A percentile compares a stretch with the other conserved stretches of the same genome.
Conservation (phyloP, 1,284 basidiomycete species). For the Agaricales sp. region DNA sequence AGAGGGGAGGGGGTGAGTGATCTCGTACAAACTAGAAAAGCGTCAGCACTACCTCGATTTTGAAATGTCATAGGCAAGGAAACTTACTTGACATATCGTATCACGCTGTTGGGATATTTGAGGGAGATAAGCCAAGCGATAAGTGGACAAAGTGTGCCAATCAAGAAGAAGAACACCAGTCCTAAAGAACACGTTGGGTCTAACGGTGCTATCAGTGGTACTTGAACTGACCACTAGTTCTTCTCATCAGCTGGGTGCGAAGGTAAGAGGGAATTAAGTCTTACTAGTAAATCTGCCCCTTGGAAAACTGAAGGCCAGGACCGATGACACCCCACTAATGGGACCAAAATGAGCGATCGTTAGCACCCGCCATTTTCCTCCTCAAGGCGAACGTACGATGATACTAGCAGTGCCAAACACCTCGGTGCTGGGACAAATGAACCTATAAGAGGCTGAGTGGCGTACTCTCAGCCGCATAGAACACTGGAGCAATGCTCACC, state of each 20-base stretch:
- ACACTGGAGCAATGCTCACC: slow-evolving; percentile 13
- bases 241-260: too few relatives aligned
- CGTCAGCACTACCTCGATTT: too few relatives aligned
- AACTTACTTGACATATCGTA: slow-evolving; percentile 40
- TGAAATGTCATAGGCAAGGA: too few relatives aligned
- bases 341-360: not conserved
- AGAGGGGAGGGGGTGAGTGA: not conserved
- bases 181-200: too few relatives aligned
- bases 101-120: slow-evolving; percentile 31
- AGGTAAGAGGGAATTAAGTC: too few relatives aligned
- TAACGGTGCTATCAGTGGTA: too few relatives aligned
- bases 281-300: slow-evolving; percentile 25
- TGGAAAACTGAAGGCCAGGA: slow-evolving; percentile 24
- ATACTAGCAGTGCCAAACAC: slow-evolving; percentile 33
- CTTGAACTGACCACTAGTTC: too few relatives aligned
- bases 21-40: too few relatives aligned
- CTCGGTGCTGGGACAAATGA: slow-evolving; percentile 32
- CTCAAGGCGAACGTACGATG: slow-evolving; percentile 16
- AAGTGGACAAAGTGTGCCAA: slow-evolving; percentile 32
- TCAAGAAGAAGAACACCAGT: slow-evolving; percentile 36
- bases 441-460: too few relatives aligned
- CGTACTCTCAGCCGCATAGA: not conserved
- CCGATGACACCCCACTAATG: slow-evolving; percentile 24
- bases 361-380: too few relatives aligned
- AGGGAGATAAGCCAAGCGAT: slow-evolving; percentile 29